phyloP scores from a whole-genome alignment of 805 yeast species.

The Isabelozyma pseudorhagii region DNA sequence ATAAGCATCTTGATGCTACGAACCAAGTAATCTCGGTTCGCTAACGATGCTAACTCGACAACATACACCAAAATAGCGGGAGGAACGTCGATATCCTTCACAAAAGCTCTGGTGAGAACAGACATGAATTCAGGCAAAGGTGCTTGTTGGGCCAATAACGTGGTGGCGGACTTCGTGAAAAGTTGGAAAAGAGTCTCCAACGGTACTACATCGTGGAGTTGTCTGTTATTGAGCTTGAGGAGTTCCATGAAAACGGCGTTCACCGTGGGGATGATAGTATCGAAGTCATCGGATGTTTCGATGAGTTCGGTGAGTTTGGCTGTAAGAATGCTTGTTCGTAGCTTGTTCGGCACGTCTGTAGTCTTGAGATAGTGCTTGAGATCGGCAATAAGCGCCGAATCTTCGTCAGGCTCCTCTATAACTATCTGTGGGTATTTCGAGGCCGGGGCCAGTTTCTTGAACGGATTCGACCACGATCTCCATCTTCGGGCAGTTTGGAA shows the following conservation, averaged over 20 bases:
- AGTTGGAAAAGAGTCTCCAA: constrained; percentile 3
- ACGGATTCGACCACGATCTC: not conserved
- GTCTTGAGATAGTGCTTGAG: constrained; percentile 25
- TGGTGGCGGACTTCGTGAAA: constrained; percentile 14
- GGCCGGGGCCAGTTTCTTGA: not conserved
- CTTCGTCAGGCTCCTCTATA: not conserved
- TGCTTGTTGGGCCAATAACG: constrained; percentile 1
- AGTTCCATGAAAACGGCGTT: constrained; percentile 18
- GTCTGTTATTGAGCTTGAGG: constrained; percentile 1
- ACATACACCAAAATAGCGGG: constrained; percentile 19
- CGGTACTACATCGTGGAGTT: not conserved
- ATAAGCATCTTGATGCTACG: constrained; percentile 5
- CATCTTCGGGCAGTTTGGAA: not conserved
- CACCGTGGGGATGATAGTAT: constrained; percentile 11
- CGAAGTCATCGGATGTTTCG: constrained; percentile 3
- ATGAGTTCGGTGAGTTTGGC: constrained; percentile 16
- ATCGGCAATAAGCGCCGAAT: constrained; percentile 4
- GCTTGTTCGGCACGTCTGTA: constrained; percentile 18
- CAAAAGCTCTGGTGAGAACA: not conserved
- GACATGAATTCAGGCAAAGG: not conserved
- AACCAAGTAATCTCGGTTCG: constrained; percentile 1
- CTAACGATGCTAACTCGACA: constrained; percentile 22
- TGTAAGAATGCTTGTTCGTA: constrained; percentile 14
- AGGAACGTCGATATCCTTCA: constrained; percentile 6
- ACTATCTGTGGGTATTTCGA: not conserved